A percentile compares a stretch with the other conserved stretches of the same genome.
phyloP scores from a whole-genome alignment of 176 grass and related monocot species.

The Hordeum marinum region DNA sequence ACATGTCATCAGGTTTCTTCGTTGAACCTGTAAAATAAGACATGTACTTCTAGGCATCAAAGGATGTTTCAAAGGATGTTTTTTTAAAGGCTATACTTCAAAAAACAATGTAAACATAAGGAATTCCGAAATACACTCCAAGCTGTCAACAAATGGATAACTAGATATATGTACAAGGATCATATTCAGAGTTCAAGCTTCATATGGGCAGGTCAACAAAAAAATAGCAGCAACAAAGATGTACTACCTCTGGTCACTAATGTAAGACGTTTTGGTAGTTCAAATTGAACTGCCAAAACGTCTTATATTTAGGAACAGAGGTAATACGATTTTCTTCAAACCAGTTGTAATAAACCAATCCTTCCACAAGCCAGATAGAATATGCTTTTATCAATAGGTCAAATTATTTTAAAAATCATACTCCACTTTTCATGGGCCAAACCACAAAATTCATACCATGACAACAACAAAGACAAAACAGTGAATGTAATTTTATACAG shows the following conservation, averaged over 20 bases:
- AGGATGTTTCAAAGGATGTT: neutral
- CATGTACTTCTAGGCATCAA: neutral
- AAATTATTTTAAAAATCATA: neutral
- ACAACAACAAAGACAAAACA: neutral
- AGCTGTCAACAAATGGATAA: neutral
- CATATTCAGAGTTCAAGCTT: neutral
- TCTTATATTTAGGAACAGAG: no score
- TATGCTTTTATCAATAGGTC: neutral
- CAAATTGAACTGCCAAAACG: no score
- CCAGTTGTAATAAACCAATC: neutral
- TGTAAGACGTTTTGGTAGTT: no score
- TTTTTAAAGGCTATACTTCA: neutral
- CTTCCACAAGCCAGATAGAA: neutral
- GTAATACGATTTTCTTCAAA: neutral
- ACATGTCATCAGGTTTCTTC: slow-evolving; percentile 97
- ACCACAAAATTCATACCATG: neutral
- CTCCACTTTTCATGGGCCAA: neutral
- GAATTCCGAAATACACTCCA: neutral
- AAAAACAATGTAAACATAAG: neutral
- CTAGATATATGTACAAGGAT: neutral
- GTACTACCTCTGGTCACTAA: no score
- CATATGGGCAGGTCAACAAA: neutral
- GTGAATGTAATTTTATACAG: neutral
- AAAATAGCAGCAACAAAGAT: slow-evolving; percentile 11
- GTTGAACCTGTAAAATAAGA: slow-evolving; percentile 57